These are phyloP conservation scores for Cystofilobasidium bisporidii DNA, from an alignment of 768 basidiomycete genomes.

Conservation along the genomic window DNA sequence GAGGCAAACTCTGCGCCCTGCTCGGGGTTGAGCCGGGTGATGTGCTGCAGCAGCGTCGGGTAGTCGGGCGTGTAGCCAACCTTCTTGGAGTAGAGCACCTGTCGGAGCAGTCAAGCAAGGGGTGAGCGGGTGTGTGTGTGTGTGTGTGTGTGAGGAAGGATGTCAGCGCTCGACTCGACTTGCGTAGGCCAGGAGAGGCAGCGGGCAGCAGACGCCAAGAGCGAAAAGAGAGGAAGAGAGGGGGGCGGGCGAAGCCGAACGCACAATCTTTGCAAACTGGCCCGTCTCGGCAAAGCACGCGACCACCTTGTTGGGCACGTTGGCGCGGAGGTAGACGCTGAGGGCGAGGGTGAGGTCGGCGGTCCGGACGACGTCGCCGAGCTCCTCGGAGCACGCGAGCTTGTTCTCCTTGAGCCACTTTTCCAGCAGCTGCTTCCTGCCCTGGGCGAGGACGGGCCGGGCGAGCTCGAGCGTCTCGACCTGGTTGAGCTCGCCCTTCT, in stretches of 20 bases:
- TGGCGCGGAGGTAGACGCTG: conserved; percentile 93
- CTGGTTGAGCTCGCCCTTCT: conserved; percentile 96
- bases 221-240: not conserved
- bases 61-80: conserved; percentile 90
- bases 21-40: conserved; percentile 92
- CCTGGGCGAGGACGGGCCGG: conserved; percentile 88
- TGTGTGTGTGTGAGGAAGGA: no score
- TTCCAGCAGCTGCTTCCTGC: conserved; percentile 89
- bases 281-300: conserved; percentile 99
- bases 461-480: conserved; percentile 91
- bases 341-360: conserved; percentile 96
- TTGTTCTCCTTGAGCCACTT: conserved; percentile 99
- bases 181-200: no score
- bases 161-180: no score
- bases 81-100: conserved; percentile 79
- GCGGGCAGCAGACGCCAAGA: no score
- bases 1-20: conserved; percentile 98
- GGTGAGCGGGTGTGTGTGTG: not conserved
- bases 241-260: not conserved
- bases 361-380: conserved; percentile 88
- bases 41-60: conserved; percentile 79
- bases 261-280: conserved; percentile 92
- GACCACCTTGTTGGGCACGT: conserved; percentile 95
- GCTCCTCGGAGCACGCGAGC: conserved; percentile 97
- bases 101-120: not conserved